These are phyloP conservation scores for Yamadazyma diospyri DNA, from an alignment of 1,139 yeast species.

Conservation along the genomic window DNA sequence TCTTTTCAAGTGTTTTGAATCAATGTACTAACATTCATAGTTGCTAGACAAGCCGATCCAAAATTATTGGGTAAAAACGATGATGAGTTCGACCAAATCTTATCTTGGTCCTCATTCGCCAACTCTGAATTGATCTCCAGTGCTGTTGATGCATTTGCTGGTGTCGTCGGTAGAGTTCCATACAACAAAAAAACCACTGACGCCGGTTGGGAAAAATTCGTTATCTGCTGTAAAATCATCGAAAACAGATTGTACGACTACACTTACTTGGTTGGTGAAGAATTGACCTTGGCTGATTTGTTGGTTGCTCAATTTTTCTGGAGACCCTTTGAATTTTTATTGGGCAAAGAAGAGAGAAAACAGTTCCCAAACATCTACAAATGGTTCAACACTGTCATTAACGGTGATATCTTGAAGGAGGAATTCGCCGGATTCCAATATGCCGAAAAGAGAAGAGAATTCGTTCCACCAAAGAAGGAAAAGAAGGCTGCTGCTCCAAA, in stretches of 20 bases:
- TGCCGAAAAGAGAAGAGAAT: conserved; percentile 64
- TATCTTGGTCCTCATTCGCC: conserved; percentile 80
- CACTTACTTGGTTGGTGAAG: conserved; percentile 92
- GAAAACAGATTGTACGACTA: conserved; percentile 67
- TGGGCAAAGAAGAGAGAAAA: conserved; percentile 76
- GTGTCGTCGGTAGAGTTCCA: conserved; percentile 35
- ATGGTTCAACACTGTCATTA: conserved; percentile 78
- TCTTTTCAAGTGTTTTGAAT: background rate
- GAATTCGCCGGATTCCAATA: conserved; percentile 46
- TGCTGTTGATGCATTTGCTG: conserved; percentile 30
- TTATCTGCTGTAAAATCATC: conserved; percentile 38
- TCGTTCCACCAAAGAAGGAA: conserved; percentile 78
- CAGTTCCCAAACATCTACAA: conserved; percentile 72
- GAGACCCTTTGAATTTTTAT: conserved; percentile 66
- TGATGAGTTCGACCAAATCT: conserved; percentile 65
- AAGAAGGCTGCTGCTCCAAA: conserved; percentile 41
- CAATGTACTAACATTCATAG: conserved; percentile 12
- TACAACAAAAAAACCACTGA: conserved; percentile 84
- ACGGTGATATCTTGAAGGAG: conserved; percentile 50
- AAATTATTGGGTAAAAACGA: conserved; percentile 60
- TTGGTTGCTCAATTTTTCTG: conserved; percentile 54
- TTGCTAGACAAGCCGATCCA: conserved; percentile 26
- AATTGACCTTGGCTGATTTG: conserved; percentile 82
- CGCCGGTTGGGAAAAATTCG: conserved; percentile 41
- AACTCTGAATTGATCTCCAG: conserved; percentile 63